Base-by-base conservation (phyloP, 805 yeast genomes). In the Starmerella powellii region DNA sequence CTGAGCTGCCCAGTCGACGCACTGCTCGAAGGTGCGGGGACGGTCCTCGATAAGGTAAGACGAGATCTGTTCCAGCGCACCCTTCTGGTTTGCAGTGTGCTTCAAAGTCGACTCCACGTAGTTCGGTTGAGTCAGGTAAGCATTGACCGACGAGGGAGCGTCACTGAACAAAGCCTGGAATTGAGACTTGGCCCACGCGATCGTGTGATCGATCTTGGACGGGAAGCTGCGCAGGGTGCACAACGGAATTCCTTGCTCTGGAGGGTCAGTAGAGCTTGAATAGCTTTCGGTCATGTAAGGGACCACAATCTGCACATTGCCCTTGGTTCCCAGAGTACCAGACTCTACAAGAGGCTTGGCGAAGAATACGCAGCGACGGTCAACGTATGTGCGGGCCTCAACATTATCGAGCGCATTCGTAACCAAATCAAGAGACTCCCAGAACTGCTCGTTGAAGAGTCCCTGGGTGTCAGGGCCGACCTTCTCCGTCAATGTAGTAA, bases 171-270 rank as follows among this genome's bases (percentile, higher is more conserved):
- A 85, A 17, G 91, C 95, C 68, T 82, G 91, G 72, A 91, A 91
- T 58, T 85, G 70, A 16, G 86, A 78, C 66, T 93, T 93, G 13
- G 97, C 94, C 99, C 99, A 91, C 5, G 98, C 97, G 65, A 91
- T 91, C 1, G 99, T 91, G 60, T 91, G 99, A 61, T 91, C 99
- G 56, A 91, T 91, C 65, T 88, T 88, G 64, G 86, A 83, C 44
- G 99, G 99, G 79, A 91, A 91, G 3, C 95, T 83, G 65, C 97
- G 78, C 59, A 91, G 71, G 2, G 99, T 91, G 72, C 99, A 91
- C 57, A 91, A 71, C 26, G 99, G 99, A 57, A 91, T 87, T 3
- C 95, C 78, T 64, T 86, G 86, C 68, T 91, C 99, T 30, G 99
- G 99, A 34, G 99, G 98, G 64, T 91, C 99, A 61, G 85, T 93